phyloP scores from a whole-genome alignment of 2,329 filamentous ascomycete species.

The Penicillium sp. region DNA sequence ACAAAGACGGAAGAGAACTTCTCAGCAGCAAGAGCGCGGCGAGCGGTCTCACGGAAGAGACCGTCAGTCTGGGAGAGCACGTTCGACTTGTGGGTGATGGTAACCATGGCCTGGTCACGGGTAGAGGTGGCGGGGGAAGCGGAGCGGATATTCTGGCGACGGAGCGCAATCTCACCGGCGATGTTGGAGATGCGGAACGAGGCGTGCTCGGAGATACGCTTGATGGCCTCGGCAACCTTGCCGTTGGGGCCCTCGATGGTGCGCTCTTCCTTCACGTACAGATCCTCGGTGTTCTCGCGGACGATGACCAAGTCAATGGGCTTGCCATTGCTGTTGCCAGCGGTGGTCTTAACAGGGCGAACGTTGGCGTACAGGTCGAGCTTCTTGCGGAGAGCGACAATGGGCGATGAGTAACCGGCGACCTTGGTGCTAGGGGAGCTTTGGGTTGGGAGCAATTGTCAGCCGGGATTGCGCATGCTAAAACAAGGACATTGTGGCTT shows the following conservation, averaged over 20 bases:
- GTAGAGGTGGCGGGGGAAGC: conserved; percentile 47
- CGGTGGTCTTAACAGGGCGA: conserved; percentile 84
- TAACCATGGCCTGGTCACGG: conserved; percentile 73
- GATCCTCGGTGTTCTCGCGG: conserved; percentile 96
- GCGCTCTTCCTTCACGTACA: conserved; percentile 96
- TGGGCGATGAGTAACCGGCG: conserved; percentile 93
- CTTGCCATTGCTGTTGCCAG: conserved; percentile 45
- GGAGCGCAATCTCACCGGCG: conserved; percentile 89
- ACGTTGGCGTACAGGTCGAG: conserved; percentile 97
- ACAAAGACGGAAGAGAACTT: conserved; percentile 67
- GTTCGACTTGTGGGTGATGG: conserved; percentile 98
- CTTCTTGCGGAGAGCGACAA: conserved; percentile 92
- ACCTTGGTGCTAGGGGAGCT: conserved; percentile 85
- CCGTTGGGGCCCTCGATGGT: conserved; percentile 70
- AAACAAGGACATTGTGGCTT: conserved; percentile 11
- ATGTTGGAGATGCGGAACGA: conserved; percentile 84
- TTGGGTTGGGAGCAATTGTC: conserved; percentile 4
- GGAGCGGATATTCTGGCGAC: conserved; percentile 76
- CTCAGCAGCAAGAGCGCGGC: conserved; percentile 66
- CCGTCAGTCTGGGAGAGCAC: conserved; percentile 95
- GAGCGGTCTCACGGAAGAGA: conserved; percentile 80
- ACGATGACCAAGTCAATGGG: conserved; percentile 97
- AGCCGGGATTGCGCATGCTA: background rate
- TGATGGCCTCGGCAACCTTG: conserved; percentile 94
- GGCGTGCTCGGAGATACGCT: conserved; percentile 88